Percentiles rank a stretch among this genome's conserved stretches.
These are phyloP conservation scores for Camillea tinctor DNA, from an alignment of 2,329 filamentous ascomycete species.

Conservation along the genomic window DNA sequence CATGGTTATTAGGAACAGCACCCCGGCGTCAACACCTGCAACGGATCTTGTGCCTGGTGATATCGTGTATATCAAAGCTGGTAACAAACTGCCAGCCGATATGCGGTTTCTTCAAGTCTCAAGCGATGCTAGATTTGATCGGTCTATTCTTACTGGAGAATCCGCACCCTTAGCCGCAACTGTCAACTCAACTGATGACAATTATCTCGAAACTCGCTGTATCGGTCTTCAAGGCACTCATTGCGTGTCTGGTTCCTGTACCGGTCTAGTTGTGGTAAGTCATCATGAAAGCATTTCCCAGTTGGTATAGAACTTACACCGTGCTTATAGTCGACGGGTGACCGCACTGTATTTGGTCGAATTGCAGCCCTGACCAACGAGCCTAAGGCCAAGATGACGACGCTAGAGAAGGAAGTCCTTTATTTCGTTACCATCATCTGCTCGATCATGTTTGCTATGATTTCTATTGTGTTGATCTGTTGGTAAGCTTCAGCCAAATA, in stretches of 20 bases:
- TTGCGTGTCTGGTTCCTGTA: conserved; percentile 66
- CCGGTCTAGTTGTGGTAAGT: conserved; percentile 60
- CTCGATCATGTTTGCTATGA: conserved; percentile 63
- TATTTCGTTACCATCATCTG: conserved; percentile 72
- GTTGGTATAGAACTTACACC: no score
- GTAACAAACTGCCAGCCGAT: conserved; percentile 73
- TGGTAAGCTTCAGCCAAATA: conserved; percentile 50
- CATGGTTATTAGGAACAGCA: conserved; percentile 60
- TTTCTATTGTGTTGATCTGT: conserved; percentile 62
- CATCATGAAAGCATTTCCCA: background rate
- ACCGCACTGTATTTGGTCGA: conserved; percentile 71
- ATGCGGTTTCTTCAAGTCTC: conserved; percentile 68
- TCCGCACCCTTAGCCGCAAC: conserved; percentile 60
- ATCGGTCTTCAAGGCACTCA: conserved; percentile 80
- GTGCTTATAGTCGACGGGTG: conserved; percentile 56
- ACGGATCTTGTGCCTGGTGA: conserved; percentile 70
- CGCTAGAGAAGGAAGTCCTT: conserved; percentile 69
- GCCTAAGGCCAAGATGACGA: conserved; percentile 65
- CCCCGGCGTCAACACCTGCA: conserved; percentile 47
- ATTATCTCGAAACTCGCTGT: conserved; percentile 74
- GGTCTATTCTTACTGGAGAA: conserved; percentile 67
- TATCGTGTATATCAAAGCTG: conserved; percentile 64
- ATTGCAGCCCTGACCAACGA: conserved; percentile 71
- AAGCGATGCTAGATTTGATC: conserved; percentile 69
- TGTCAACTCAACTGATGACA: conserved; percentile 65